Base-by-base conservation (phyloP, 2,329 filamentous ascomycete genomes). In the Penicillium sp. region DNA sequence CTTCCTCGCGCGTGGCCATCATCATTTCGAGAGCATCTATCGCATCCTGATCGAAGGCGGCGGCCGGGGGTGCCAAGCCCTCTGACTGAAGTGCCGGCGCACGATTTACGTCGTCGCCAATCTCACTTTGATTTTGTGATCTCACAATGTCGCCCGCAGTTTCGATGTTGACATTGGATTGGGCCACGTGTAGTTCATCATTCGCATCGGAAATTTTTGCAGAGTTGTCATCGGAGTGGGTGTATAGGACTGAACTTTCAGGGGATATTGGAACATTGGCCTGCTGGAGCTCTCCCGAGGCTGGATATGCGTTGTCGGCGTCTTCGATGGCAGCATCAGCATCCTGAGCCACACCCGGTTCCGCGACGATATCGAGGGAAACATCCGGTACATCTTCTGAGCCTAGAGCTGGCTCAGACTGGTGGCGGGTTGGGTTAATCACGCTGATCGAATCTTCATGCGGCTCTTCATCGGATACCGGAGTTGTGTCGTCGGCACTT, bases 41-140 rank as follows among this genome's bases (percentile, higher is more conserved):
- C 2, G 40, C 46, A 44, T 49, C 46, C 46, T 31, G 33, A 18
- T 49, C 27, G 9, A 44, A 13, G 13, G 34, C 9, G 2, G 33
- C 7, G 11, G 27, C 0, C n/a, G 19, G 14, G 8, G 16, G 18
- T n/a, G 46, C 11, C 25, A 37, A 13, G 3, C 31, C 12, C 8
- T 13, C 13, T 2, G 18, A 18, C 3, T 48, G 13, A 13, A 6
- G 9, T 3, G 75, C 70, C 13, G 61, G 58, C 6, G 67, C 66
- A 36, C 55, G 42, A 12, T 56, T 58, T 49, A 38, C 27, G 16
- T 54, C 39, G 18, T 29, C n/a, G n/a, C 27, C 13, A 35, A 7
- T 1, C 14, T 10, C 22, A 22, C 3, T 13, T 2, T 12, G n/a
- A 10, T 11, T 6, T 7, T 14, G 27, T 37, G 31, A 36, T 27